Evolutionary conservation across 2,329 filamentous ascomycete species (phyloP).

Genomic region (Fusarium equiseti): DNA sequence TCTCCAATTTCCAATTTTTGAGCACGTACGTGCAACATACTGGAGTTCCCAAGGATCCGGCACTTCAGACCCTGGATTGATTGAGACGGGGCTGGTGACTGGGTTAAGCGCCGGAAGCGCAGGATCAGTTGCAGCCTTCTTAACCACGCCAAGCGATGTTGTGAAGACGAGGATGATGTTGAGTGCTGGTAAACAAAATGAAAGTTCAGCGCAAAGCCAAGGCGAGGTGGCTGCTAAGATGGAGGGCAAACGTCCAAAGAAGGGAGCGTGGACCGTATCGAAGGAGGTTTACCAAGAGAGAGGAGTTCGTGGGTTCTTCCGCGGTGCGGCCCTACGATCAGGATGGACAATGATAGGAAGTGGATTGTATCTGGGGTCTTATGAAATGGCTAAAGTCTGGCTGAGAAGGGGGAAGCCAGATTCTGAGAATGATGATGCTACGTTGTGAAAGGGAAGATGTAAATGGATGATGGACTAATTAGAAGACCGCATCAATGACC

Average conservation of each 20-base stretch:
- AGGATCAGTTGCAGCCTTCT: conserved; percentile 78
- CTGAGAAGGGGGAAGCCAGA: conserved; percentile 60
- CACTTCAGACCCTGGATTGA: conserved; percentile 53
- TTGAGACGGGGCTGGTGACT: conserved; percentile 78
- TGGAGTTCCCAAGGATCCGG: conserved; percentile 53
- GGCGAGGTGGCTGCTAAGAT: conserved; percentile 34
- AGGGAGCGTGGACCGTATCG: conserved; percentile 69
- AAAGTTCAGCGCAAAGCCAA: conserved; percentile 16
- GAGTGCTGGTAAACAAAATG: conserved; percentile 58
- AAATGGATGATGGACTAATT: conserved; percentile 8
- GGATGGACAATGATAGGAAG: conserved; percentile 87
- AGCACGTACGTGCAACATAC: conserved; percentile 72
- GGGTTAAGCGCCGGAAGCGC: conserved; percentile 79
- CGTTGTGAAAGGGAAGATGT: conserved; percentile 30
- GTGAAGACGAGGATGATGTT: conserved; percentile 94
- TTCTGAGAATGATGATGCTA: conserved; percentile 53
- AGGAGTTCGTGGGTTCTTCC: conserved; percentile 80
- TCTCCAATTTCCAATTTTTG: conserved; percentile 89
- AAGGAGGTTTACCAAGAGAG: conserved; percentile 73
- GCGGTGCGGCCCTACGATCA: conserved; percentile 78
- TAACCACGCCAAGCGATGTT: conserved; percentile 92
- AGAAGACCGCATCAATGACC: neutral
- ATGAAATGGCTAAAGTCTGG: conserved; percentile 82
- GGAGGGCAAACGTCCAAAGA: conserved; percentile 50
- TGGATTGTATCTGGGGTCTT: conserved; percentile 86